Evolutionary conservation across 2,329 filamentous ascomycete genomes (phyloP).

Genomic region (Penicillium sp.): DNA sequence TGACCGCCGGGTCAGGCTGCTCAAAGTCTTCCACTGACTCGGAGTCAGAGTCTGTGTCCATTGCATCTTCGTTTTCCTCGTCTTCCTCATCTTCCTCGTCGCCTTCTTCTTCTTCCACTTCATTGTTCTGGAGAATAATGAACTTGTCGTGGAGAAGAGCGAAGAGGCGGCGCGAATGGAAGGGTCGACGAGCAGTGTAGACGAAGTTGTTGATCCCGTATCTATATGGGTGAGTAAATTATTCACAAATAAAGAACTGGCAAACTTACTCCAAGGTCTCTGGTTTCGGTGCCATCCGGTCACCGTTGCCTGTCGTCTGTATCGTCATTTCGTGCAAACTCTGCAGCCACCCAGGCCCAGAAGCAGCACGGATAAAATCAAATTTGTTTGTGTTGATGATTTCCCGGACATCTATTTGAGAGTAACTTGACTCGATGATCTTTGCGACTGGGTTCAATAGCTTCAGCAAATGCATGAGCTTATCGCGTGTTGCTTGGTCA

Average conservation of each 20-base stretch:
- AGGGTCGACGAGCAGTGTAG: constrained; percentile 59
- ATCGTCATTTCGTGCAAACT: constrained; percentile 67
- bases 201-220: constrained; percentile 71
- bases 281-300: constrained; percentile 62
- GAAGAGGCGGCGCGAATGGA: constrained; percentile 43
- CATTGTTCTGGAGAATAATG: constrained; percentile 42
- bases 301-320: constrained; percentile 54
- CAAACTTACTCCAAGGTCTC: constrained; percentile 63
- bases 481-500: constrained; percentile 43
- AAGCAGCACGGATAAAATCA: constrained; percentile 61
- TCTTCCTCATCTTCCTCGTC: constrained; percentile 3
- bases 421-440: constrained; percentile 59
- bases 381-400: constrained; percentile 67
- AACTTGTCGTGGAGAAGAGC: constrained; percentile 46
- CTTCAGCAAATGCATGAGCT: constrained; percentile 55
- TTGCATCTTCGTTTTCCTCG: constrained; percentile 24
- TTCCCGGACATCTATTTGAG: constrained; percentile 59
- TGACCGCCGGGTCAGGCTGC: constrained; percentile 32
- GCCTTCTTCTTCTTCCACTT: constrained; percentile 28
- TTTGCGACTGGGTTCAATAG: constrained; percentile 67
- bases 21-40: constrained; percentile 32
- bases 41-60: constrained; percentile 29
- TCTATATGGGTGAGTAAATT: constrained; percentile 25
- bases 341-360: constrained; percentile 67
- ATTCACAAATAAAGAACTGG: background rate